phyloP scores from a whole-genome alignment of 2,329 filamentous ascomycete genomes.

The Bisporella sp. region DNA sequence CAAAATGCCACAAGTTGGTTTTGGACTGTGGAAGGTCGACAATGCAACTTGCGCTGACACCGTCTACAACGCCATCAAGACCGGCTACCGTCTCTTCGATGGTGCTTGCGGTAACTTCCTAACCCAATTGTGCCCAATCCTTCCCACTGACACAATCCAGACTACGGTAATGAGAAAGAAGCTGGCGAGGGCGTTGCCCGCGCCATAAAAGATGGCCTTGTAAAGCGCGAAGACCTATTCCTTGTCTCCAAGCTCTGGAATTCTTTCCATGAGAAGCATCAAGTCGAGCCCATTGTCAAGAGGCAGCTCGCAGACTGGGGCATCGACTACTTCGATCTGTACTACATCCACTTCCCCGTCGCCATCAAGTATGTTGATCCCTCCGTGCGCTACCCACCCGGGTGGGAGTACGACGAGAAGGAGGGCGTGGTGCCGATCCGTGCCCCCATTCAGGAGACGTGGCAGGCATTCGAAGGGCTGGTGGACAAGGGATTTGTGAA shows the following conservation, averaged over 20 bases:
- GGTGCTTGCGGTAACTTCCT: conserved; percentile 45
- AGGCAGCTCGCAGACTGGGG: conserved; percentile 78
- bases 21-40: conserved; percentile 65
- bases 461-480: conserved; percentile 71
- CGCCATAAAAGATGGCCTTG: conserved; percentile 73
- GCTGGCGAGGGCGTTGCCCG: conserved; percentile 69
- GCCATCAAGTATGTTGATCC: conserved; percentile 82
- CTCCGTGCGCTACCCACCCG: conserved; percentile 68
- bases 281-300: conserved; percentile 67
- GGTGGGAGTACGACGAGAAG: conserved; percentile 63
- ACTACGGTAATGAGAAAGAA: conserved; percentile 80
- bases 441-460: conserved; percentile 73
- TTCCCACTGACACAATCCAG: conserved; percentile 32
- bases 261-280: conserved; percentile 76
- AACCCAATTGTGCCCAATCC: not conserved
- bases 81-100: conserved; percentile 53
- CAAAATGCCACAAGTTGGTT: conserved; percentile 54
- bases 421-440: conserved; percentile 56
- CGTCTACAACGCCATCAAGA: conserved; percentile 60
- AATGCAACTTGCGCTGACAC: conserved; percentile 55
- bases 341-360: conserved; percentile 84
- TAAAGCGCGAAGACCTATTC: conserved; percentile 83
- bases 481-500: conserved; percentile 61
- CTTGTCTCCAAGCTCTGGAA: conserved; percentile 93
- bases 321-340: conserved; percentile 85